Evolutionary conservation across 139 green algal genomes (phyloP).

Genomic region (Chlamydomonas asymmetrica): DNA sequence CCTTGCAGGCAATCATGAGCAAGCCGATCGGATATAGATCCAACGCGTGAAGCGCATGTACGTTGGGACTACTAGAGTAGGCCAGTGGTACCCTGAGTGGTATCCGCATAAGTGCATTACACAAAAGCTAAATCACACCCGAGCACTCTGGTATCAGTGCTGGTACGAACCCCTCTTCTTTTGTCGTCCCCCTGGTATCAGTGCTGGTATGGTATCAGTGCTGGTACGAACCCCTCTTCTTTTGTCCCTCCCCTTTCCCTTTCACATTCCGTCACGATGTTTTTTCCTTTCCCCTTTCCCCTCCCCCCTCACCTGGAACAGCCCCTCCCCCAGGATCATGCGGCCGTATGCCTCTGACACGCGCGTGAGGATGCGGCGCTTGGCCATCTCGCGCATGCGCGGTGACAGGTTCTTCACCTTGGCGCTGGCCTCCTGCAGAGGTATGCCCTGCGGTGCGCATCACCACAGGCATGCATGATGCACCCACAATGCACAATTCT

Average conservation of each 20-base stretch:
- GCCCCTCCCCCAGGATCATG: constrained; percentile 90
- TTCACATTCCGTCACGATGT: too few relatives aligned
- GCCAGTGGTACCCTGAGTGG: too few relatives aligned
- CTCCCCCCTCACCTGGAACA: constrained; percentile 73
- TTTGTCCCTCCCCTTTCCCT: too few relatives aligned
- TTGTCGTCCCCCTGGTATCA: constrained; percentile 1
- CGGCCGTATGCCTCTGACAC: constrained; percentile 89
- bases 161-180: not conserved
- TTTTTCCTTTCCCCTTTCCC: too few relatives aligned
- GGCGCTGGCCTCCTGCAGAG: constrained; percentile 42
- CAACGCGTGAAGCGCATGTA: too few relatives aligned
- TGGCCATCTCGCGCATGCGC: constrained; percentile 42
- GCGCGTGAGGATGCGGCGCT: constrained; percentile 51
- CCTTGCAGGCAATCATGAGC: too few relatives aligned
- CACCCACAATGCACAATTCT: too few relatives aligned
- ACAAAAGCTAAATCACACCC: too few relatives aligned
- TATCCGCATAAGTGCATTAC: too few relatives aligned
- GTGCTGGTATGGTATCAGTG: not conserved
- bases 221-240: not conserved
- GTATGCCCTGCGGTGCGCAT: constrained; percentile 69
- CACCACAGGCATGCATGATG: too few relatives aligned
- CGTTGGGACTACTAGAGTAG: too few relatives aligned
- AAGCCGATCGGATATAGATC: too few relatives aligned
- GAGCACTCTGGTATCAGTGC: not conserved
- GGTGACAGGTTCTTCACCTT: constrained; percentile 36